A percentile compares a stretch with the other conserved stretches of the same genome.
Evolutionary conservation across 495 filamentous ascomycete genomes (phyloP).

Genomic region (Parmelia sp.): DNA sequence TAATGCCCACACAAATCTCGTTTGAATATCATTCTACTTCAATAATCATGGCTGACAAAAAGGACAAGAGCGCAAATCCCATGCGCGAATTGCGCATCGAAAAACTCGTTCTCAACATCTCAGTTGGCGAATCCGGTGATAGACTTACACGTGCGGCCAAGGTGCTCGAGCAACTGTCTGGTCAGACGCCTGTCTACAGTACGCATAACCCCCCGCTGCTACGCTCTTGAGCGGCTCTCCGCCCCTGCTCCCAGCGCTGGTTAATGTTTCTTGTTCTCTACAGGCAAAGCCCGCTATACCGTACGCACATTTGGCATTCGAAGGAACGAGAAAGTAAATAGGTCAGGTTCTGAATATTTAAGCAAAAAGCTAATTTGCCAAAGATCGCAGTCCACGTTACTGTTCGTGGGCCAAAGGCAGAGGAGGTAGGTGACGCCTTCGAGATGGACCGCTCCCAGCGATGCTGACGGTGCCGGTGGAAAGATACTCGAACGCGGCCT

Average conservation of each 20-base stretch:
- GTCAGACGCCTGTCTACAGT: conserved; percentile 99
- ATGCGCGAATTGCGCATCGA: conserved; percentile 99
- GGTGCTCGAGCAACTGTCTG: conserved; percentile 98
- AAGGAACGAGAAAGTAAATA: too few relatives aligned
- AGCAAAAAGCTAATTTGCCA: too few relatives aligned
- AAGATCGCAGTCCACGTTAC: conserved; percentile 99
- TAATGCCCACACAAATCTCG: conserved; percentile 24
- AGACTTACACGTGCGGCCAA: conserved; percentile 99
- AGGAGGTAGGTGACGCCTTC: too few relatives aligned
- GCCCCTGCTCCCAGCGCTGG: background rate
- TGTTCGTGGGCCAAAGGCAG: conserved; percentile 98
- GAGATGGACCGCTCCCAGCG: too few relatives aligned
- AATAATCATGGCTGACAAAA: too few relatives aligned
- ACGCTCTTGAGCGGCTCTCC: background rate
- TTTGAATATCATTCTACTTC: too few relatives aligned
- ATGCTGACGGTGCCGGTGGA: too few relatives aligned
- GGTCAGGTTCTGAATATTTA: too few relatives aligned
- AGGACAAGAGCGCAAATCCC: conserved; percentile 85
- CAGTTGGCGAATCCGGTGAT: conserved; percentile 99
- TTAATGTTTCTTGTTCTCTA: background rate
- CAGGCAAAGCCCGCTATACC: conserved; percentile 99
- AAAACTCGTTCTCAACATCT: conserved; percentile 99
- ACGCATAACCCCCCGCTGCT: conserved; percentile 27
- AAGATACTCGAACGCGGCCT: conserved; percentile 99
- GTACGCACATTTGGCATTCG: conserved; percentile 99